Evolutionary conservation across 2,329 filamentous ascomycete genomes (phyloP).

Genomic region (Bipolaris sorokiniana): DNA sequence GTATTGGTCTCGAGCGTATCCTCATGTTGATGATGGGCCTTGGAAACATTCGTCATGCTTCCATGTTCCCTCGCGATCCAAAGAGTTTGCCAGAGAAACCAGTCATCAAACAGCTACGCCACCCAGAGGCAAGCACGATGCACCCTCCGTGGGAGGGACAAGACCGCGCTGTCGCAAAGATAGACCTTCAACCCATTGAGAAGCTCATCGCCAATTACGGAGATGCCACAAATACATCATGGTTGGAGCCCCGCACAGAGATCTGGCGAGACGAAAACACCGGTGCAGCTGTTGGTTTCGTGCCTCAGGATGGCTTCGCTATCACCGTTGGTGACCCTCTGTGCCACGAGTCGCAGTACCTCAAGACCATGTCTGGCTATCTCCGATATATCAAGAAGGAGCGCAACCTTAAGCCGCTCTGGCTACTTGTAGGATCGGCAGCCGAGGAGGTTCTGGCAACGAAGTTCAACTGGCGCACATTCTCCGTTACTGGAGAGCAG

Average conservation of each 20-base stretch:
- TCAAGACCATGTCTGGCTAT: slow-evolving; percentile 74
- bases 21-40: slow-evolving; percentile 85
- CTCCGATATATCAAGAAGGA: slow-evolving; percentile 76
- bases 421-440: slow-evolving; percentile 83
- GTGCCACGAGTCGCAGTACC: slow-evolving; percentile 79
- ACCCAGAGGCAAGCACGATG: slow-evolving; percentile 85
- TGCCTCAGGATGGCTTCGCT: slow-evolving; percentile 75
- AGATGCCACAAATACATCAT: slow-evolving; percentile 91
- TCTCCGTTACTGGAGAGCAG: slow-evolving; percentile 89
- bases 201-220: slow-evolving; percentile 95
- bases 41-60: slow-evolving; percentile 87
- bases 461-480: slow-evolving; percentile 83
- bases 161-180: slow-evolving; percentile 55
- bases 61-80: slow-evolving; percentile 85
- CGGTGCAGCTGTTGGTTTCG: slow-evolving; percentile 84
- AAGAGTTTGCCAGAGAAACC: slow-evolving; percentile 78
- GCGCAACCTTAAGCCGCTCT: slow-evolving; percentile 76
- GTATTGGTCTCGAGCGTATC: slow-evolving; percentile 87
- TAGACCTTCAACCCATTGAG: slow-evolving; percentile 74
- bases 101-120: slow-evolving; percentile 70
- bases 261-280: slow-evolving; percentile 82
- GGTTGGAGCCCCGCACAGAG: slow-evolving; percentile 86
- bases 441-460: slow-evolving; percentile 80
- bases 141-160: slow-evolving; percentile 67
- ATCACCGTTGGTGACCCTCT: slow-evolving; percentile 88